Percentiles rank a stretch among this genome's conserved stretches.
Conservation (phyloP, 1,284 basidiomycete genomes). For the Amylostereum areolatum region DNA sequence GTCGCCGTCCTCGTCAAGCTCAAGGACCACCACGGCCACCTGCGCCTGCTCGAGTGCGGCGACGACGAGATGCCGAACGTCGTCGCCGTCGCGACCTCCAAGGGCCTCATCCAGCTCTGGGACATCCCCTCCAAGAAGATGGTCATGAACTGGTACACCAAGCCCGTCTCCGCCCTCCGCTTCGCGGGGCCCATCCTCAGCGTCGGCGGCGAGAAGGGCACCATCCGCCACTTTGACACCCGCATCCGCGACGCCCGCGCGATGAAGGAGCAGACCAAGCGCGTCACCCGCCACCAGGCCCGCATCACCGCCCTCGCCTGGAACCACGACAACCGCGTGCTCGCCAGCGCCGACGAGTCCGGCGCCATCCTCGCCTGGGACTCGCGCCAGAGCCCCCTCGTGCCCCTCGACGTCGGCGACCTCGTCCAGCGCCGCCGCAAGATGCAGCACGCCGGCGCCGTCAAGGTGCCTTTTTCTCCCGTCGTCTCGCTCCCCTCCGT, state of each 20-base stretch:
- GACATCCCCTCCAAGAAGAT: slow-evolving; percentile 43
- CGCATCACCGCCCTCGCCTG: slow-evolving; percentile 41
- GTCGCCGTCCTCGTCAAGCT: slow-evolving; percentile 47
- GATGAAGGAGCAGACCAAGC: too few species aligned
- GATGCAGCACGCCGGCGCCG: slow-evolving; percentile 25
- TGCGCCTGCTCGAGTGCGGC: slow-evolving; percentile 38
- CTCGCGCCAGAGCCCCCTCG: slow-evolving; percentile 28
- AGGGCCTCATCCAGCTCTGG: slow-evolving; percentile 45
- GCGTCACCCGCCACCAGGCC: slow-evolving; percentile 46
- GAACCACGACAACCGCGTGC: slow-evolving; percentile 40
- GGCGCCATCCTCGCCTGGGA: slow-evolving; percentile 53
- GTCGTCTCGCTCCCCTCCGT: too few species aligned
- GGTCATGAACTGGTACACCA: slow-evolving; percentile 35
- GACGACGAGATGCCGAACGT: slow-evolving; percentile 30
- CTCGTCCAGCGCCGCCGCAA: slow-evolving; percentile 46
- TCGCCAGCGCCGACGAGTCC: slow-evolving; percentile 48
- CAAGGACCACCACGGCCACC: slow-evolving; percentile 36
- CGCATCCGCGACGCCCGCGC: too few species aligned
- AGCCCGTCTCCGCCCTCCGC: slow-evolving; percentile 38
- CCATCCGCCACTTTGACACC: slow-evolving; percentile 48
- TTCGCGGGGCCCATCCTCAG: slow-evolving; percentile 44
- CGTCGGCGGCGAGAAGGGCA: slow-evolving; percentile 42
- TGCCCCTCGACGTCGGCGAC: slow-evolving; percentile 48
- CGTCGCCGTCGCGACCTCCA: slow-evolving; percentile 42
- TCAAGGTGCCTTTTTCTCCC: slow-evolving; percentile 21